Evolutionary conservation across 176 grass and related monocot genomes (phyloP), one percentile per base, ranked within the genome.

Genomic region (Bolboschoenus planiculmis): DNA sequence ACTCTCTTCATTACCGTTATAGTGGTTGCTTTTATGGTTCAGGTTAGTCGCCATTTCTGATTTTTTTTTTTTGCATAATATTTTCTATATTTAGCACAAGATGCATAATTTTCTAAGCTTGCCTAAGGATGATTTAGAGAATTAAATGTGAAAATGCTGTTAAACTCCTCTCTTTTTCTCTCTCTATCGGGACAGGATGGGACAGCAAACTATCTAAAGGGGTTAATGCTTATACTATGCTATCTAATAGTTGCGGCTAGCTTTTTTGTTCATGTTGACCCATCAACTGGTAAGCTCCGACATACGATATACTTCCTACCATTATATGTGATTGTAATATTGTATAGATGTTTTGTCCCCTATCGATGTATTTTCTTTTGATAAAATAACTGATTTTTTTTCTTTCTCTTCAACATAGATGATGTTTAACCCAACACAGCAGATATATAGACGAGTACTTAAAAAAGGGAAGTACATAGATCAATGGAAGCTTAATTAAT

Each of bases 11-110:
- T 97, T 87, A 97, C 95, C 48, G 90, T 97, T 23, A 74, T 97
- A 3, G 95, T 97, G 43, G 95, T 97, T 16, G 95, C 95, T 81
- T 97, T 97, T 80, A 92, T 97, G 95, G 83, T 97, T 35, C 95
- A 97, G 95, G 95, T 94, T 76, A 1, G 81, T 85, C 83, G 4
- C 83, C 9, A 24, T 74, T n/a, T 74, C 40, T 29, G 40, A 74
- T 74, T 29, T 71, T 47, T 27, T 13, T 8, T 7, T 60, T 26
- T 62, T 31, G 29, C 59, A 29, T 10, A 62, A 31, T 62, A 31
- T 10, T 29, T 64, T 10, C 30, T 40, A n/a, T 68, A 74, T 47
- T 46, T 74, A 9, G 3, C 13, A 76, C 44, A 76, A 14, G 20
- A 76, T 51, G 42, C 5, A 50, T 21, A 75, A 43, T 2, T 70